phyloP scores from a whole-genome alignment of 345 rosid species.

The Euphorbia tirucalli region DNA sequence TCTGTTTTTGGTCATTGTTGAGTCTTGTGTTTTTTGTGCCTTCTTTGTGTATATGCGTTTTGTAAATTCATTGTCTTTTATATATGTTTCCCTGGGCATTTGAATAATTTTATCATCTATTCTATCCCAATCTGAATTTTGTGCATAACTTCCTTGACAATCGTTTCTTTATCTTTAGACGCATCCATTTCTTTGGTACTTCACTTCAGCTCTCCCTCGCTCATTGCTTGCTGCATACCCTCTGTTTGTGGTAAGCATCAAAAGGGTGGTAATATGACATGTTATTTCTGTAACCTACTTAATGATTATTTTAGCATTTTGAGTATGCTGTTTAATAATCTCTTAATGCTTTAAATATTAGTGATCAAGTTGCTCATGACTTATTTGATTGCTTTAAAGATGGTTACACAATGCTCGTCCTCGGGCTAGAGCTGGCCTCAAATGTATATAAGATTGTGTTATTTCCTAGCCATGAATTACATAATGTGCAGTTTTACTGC shows the following conservation, averaged over 20 bases:
- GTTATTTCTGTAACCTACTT: background rate
- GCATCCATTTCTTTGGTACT: constrained; percentile 85
- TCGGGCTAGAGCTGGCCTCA: background rate
- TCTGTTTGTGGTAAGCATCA: constrained; percentile 68
- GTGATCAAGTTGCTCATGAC: background rate
- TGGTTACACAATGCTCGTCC: background rate
- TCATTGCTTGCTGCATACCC: constrained; percentile 82
- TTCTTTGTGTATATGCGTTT: background rate
- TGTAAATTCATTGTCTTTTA: background rate
- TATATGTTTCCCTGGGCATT: background rate
- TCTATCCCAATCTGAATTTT: background rate
- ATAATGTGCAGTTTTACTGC: background rate
- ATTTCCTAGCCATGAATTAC: background rate
- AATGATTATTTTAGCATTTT: background rate
- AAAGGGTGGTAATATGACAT: constrained; percentile 5
- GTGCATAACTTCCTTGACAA: constrained; percentile 38
- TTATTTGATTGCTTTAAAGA: background rate
- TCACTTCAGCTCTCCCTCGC: constrained; percentile 96
- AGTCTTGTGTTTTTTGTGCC: background rate
- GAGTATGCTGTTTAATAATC: constrained; percentile 1
- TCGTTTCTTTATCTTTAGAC: constrained; percentile 47
- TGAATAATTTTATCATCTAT: background rate
- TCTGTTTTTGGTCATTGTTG: background rate
- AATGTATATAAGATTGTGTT: background rate
- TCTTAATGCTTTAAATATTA: background rate